Percentiles rank a stretch among this genome's conserved stretches.
Evolutionary conservation across 805 yeast species (phyloP).

Genomic region (Ogataea nonfermentans): DNA sequence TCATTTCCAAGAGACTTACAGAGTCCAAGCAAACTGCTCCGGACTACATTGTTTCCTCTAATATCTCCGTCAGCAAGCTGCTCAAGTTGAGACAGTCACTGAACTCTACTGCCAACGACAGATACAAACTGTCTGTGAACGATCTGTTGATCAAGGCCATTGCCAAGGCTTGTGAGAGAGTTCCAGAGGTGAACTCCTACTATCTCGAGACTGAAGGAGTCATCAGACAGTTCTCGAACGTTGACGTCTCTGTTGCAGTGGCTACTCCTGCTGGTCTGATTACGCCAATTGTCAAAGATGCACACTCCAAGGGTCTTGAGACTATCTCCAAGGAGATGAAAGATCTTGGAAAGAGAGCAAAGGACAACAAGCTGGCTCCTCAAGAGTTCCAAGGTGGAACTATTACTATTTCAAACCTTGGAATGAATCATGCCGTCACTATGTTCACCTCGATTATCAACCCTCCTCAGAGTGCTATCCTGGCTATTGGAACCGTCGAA

Average conservation of each 20-base stretch:
- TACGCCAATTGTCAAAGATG: slow-evolving; percentile 92
- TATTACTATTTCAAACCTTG: slow-evolving; percentile 96
- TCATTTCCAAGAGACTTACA: slow-evolving; percentile 84
- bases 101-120: slow-evolving; percentile 80
- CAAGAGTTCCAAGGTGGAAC: slow-evolving; percentile 99
- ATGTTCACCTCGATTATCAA: slow-evolving; percentile 94
- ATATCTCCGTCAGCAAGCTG: slow-evolving; percentile 82
- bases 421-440: slow-evolving; percentile 95
- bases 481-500: slow-evolving; percentile 92
- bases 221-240: slow-evolving; percentile 86
- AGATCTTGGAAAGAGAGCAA: slow-evolving; percentile 95
- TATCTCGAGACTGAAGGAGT: slow-evolving; percentile 89
- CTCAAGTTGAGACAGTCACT: slow-evolving; percentile 89
- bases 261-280: slow-evolving; percentile 97
- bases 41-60: slow-evolving; percentile 86
- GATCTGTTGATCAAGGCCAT: slow-evolving; percentile 94
- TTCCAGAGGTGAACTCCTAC: slow-evolving; percentile 91
- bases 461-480: slow-evolving; percentile 94
- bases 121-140: slow-evolving; percentile 88
- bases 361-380: slow-evolving; percentile 87
- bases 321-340: slow-evolving; percentile 80
- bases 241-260: slow-evolving; percentile 97
- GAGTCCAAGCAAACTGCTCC: slow-evolving; percentile 87
- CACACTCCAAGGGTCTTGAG: slow-evolving; percentile 82
- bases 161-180: slow-evolving; percentile 84